Evolutionary conservation across 257 asterid species (phyloP).

Genomic region (Echium plantagineum): DNA sequence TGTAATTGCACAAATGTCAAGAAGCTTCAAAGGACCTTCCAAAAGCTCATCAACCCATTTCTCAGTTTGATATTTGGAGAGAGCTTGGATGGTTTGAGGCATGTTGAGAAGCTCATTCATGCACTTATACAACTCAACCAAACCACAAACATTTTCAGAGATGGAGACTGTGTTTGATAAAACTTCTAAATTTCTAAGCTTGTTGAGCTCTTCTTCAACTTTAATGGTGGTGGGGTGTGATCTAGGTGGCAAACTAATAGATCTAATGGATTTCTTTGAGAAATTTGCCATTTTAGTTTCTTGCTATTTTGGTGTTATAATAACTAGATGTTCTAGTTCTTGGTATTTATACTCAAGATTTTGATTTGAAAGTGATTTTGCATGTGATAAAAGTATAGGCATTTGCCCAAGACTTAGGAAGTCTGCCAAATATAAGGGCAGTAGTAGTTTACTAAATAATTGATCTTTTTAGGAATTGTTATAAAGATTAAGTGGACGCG

Average conservation of each 20-base stretch:
- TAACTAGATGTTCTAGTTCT: too few species aligned
- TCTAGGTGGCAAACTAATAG: too few species aligned
- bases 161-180: background rate
- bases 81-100: constrained; percentile 8
- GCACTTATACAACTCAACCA: constrained; percentile 3
- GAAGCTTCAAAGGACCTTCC: constrained; percentile 7
- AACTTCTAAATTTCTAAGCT: too few species aligned
- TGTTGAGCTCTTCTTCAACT: too few species aligned
- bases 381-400: too few species aligned
- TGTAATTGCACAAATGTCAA: constrained; percentile 8
- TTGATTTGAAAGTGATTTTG: background rate
- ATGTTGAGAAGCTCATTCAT: constrained; percentile 6
- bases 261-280: too few species aligned
- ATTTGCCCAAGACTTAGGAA: background rate
- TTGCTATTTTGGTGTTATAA: too few species aligned
- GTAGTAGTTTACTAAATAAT: background rate
- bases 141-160: background rate
- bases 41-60: constrained; percentile 9
- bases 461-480: too few species aligned
- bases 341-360: too few species aligned
- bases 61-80: constrained; percentile 6
- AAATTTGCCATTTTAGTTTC: too few species aligned
- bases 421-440: background rate
- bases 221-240: too few species aligned
- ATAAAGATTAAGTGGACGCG: background rate